phyloP scores from a whole-genome alignment of 148 eudicot species.

The Amaranthus cruentus region DNA sequence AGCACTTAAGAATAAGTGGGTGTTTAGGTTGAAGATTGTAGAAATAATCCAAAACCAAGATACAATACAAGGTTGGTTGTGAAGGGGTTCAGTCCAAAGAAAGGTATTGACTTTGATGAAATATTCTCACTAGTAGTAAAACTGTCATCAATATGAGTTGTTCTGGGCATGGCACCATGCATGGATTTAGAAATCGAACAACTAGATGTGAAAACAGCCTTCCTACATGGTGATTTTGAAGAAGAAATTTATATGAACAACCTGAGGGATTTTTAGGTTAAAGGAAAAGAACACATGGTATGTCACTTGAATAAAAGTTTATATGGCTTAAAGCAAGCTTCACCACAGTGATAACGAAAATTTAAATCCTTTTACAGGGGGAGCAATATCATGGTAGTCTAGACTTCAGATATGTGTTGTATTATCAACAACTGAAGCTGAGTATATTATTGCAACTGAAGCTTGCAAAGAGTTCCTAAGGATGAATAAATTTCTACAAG shows the following conservation, averaged over 20 bases:
- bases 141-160: background rate
- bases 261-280: no score
- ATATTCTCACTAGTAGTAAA: background rate
- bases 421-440: background rate
- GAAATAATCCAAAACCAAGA: no score
- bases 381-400: slow-evolving; percentile 1
- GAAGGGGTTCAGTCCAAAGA: no score
- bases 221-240: no score
- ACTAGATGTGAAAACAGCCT: no score
- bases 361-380: background rate
- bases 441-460: background rate
- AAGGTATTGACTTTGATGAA: background rate
- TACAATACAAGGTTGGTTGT: no score
- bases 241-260: no score
- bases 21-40: background rate
- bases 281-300: no score
- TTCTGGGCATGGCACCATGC: background rate
- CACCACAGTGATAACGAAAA: no score
- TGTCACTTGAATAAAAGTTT: no score
- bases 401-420: slow-evolving; percentile 8
- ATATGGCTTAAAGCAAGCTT: no score
- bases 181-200: background rate
- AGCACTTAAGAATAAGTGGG: no score
- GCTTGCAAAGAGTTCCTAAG: background rate
- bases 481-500: background rate